Evolutionary conservation across 2,329 filamentous ascomycete genomes (phyloP).

Genomic region (Fusarium verticillioides): DNA sequence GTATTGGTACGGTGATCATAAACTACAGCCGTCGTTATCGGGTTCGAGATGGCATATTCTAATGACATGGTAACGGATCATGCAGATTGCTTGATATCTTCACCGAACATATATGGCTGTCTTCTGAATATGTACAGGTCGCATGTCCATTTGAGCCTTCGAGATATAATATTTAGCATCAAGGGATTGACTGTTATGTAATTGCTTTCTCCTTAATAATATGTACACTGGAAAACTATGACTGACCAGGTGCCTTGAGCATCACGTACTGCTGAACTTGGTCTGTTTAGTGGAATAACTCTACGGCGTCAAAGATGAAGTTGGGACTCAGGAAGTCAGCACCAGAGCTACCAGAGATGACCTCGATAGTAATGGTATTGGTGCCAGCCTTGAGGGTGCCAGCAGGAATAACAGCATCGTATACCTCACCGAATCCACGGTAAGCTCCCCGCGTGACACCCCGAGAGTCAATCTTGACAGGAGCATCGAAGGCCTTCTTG

Average conservation of each 20-base stretch:
- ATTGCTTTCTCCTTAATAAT: slow-evolving; percentile 17
- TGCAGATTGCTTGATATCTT: neutral
- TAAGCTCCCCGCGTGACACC: slow-evolving; percentile 75
- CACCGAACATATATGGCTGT: neutral
- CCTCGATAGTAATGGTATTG: slow-evolving; percentile 72
- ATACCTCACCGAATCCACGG: slow-evolving; percentile 71
- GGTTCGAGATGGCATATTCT: neutral
- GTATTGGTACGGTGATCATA: neutral
- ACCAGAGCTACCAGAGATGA: slow-evolving; percentile 68
- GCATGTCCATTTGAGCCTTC: neutral
- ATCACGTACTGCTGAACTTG: neutral
- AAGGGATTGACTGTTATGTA: slow-evolving; percentile 3
- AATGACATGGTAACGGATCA: neutral
- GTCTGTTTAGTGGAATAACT: slow-evolving; percentile 38
- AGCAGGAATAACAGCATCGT: slow-evolving; percentile 68
- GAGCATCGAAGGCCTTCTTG: slow-evolving; percentile 59
- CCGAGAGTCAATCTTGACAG: slow-evolving; percentile 71
- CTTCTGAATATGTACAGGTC: neutral
- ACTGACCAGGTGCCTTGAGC: neutral
- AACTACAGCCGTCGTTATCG: neutral
- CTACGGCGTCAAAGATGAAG: slow-evolving; percentile 49
- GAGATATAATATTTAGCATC: neutral
- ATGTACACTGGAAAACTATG: slow-evolving; percentile 35
- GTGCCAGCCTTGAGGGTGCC: slow-evolving; percentile 67
- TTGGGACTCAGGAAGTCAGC: slow-evolving; percentile 68